A percentile compares a stretch with the other conserved stretches of the same genome.
These are phyloP conservation scores for Cyclotella sp. DNA, from an alignment of 108 stramenopile species.

Conservation along the genomic window DNA sequence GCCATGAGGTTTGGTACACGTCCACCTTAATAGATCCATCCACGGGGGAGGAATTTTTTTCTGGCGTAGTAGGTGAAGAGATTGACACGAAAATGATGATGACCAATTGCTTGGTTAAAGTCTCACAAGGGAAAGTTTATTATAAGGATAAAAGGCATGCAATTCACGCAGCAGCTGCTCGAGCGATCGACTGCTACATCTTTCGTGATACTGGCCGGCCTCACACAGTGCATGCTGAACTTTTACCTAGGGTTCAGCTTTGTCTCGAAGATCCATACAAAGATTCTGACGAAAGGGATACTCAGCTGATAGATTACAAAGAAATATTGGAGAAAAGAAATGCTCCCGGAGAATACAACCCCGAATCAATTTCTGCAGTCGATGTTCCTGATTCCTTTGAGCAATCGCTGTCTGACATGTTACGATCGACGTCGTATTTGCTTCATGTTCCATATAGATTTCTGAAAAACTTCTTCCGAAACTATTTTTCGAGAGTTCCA, in stretches of 20 bases:
- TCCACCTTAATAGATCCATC: slow-evolving; percentile 29
- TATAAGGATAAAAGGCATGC: slow-evolving; percentile 25
- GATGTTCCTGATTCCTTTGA: not conserved
- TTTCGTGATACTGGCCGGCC: slow-evolving; percentile 18
- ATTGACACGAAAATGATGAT: not conserved
- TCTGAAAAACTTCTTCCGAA: slow-evolving; percentile 12
- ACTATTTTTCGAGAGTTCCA: not conserved
- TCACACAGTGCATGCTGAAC: not conserved
- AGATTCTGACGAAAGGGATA: not conserved
- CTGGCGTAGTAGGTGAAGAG: slow-evolving; percentile 28
- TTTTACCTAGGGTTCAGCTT: not conserved
- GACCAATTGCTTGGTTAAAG: not conserved
- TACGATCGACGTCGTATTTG: not conserved
- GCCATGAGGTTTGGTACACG: slow-evolving; percentile 28
- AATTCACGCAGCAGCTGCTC: slow-evolving; percentile 47
- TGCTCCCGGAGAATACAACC: not conserved
- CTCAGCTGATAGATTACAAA: slow-evolving; percentile 19
- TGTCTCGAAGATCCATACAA: slow-evolving; percentile 47
- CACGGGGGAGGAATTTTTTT: slow-evolving; percentile 31
- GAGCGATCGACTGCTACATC: slow-evolving; percentile 44
- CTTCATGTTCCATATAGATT: slow-evolving; percentile 15
- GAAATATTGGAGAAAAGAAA: not conserved
- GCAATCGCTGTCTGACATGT: not conserved
- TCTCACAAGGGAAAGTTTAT: slow-evolving; percentile 41
- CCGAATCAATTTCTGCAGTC: too few species aligned